These are phyloP conservation scores for Diutina sp. DNA, from an alignment of 1,139 yeast species.

Conservation along the genomic window DNA sequence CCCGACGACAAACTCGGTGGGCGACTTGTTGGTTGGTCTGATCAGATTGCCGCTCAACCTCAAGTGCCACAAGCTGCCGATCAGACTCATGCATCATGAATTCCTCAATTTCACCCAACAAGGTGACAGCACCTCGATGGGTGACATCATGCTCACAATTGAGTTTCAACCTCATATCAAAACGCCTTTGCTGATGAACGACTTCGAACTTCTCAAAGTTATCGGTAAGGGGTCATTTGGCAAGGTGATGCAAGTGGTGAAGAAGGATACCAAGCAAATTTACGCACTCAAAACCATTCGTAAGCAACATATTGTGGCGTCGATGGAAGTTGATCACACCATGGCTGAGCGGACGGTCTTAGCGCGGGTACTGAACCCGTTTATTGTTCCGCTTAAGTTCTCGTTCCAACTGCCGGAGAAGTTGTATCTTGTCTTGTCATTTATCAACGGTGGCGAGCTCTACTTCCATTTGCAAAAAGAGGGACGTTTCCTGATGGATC, in stretches of 20 bases:
- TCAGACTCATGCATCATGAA: conserved; percentile 33
- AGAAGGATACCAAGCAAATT: conserved; percentile 86
- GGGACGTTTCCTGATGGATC: conserved; percentile 77
- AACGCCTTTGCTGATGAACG: conserved; percentile 44
- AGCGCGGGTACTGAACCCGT: conserved; percentile 91
- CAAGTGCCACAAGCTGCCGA: conserved; percentile 22
- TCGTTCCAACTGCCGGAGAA: conserved; percentile 95
- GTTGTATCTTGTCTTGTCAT: conserved; percentile 77
- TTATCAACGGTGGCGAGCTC: conserved; percentile 94
- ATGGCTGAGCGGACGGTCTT: conserved; percentile 91
- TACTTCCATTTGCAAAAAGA: conserved; percentile 90
- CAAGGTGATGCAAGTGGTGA: conserved; percentile 95
- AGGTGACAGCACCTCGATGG: conserved; percentile 9
- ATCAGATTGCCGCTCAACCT: conserved; percentile 31
- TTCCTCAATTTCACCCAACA: conserved; percentile 26
- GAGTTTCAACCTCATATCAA: conserved; percentile 56
- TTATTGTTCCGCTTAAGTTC: conserved; percentile 93
- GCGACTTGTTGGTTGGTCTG: conserved; percentile 30
- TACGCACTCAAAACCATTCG: conserved; percentile 90
- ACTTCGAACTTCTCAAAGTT: conserved; percentile 84
- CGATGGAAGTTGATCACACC: conserved; percentile 93
- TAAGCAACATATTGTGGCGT: conserved; percentile 37
- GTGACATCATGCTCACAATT: conserved; percentile 54
- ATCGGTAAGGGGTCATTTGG: conserved; percentile 98
- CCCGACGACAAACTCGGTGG: conserved; percentile 10